These are phyloP conservation scores for Exophiala sideris DNA, from an alignment of 2,329 filamentous ascomycete genomes.

Conservation along the genomic window DNA sequence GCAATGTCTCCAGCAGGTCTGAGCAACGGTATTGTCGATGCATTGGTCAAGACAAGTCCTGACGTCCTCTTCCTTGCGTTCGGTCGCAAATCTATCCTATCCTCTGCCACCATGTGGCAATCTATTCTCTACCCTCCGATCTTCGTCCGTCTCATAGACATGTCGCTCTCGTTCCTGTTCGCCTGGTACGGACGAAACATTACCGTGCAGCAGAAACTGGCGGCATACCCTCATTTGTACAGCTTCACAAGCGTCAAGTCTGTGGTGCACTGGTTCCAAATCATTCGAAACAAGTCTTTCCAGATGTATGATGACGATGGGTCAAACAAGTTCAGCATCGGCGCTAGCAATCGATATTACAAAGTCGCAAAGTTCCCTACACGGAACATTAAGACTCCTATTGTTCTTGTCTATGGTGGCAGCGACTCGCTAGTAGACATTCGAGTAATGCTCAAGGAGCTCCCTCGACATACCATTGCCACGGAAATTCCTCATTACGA, in stretches of 20 bases:
- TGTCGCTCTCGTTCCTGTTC: conserved; percentile 77
- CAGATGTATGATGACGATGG: conserved; percentile 99
- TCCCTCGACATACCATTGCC: conserved; percentile 79
- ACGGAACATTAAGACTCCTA: conserved; percentile 92
- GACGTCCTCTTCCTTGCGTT: conserved; percentile 91
- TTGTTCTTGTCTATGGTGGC: conserved; percentile 89
- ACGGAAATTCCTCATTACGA: conserved; percentile 90
- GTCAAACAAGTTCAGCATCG: conserved; percentile 69
- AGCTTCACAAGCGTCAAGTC: conserved; percentile 96
- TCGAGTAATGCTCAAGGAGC: conserved; percentile 81
- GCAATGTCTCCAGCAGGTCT: conserved; percentile 94
- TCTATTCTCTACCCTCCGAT: conserved; percentile 91
- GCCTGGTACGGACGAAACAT: conserved; percentile 88
- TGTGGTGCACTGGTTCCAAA: conserved; percentile 99
- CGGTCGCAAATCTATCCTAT: conserved; percentile 83
- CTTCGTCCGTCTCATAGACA: conserved; percentile 83
- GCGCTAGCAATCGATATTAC: conserved; percentile 76
- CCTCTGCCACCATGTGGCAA: conserved; percentile 95
- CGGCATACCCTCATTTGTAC: conserved; percentile 92
- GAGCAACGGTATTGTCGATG: conserved; percentile 85
- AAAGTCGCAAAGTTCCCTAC: conserved; percentile 96
- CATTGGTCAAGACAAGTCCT: conserved; percentile 88
- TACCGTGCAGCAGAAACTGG: conserved; percentile 79
- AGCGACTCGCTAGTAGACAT: conserved; percentile 94
- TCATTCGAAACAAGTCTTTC: conserved; percentile 92